These are phyloP conservation scores for Artemisia tridentata DNA, from an alignment of 129 eudicot genomes.

Conservation along the genomic window DNA sequence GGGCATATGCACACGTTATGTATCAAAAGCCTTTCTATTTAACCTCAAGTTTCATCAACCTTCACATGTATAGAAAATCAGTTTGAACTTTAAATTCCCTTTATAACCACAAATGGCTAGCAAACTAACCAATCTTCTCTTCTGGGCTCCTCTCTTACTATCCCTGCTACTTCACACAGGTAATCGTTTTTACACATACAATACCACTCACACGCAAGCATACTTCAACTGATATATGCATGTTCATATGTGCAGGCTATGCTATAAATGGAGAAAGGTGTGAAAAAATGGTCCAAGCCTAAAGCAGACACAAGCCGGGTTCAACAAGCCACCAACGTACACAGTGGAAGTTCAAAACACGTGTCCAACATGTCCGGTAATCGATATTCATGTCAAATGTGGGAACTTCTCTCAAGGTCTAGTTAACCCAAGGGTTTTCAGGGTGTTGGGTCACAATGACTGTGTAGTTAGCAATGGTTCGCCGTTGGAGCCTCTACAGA, in stretches of 20 bases:
- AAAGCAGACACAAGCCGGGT: conserved; percentile 28
- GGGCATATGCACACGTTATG: not conserved
- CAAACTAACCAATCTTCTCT: conserved; percentile 15
- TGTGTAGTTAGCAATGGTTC: conserved; percentile 22
- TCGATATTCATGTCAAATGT: conserved; percentile 24
- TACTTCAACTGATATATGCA: not conserved
- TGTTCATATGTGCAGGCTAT: conserved; percentile 16
- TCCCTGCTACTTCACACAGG: conserved; percentile 21
- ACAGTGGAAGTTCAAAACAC: conserved; percentile 21
- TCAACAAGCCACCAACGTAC: conserved; percentile 26
- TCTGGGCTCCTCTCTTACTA: conserved; percentile 23
- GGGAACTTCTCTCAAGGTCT: conserved; percentile 28
- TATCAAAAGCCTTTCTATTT: not conserved
- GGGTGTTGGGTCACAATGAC: conserved; percentile 27
- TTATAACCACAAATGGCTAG: conserved; percentile 4
- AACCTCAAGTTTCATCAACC: not conserved
- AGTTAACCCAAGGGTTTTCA: conserved; percentile 22
- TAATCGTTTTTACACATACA: conserved; percentile 12
- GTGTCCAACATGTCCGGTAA: conserved; percentile 30
- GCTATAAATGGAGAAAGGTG: conserved; percentile 25
- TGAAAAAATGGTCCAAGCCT: conserved; percentile 24
- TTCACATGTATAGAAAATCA: not conserved
- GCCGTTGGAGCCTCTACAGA: conserved; percentile 25
- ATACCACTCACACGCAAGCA: conserved; percentile 4
- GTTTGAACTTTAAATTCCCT: not conserved